Evolutionary conservation across 768 basidiomycete genomes (phyloP).

Genomic region (Boletus sp.): DNA sequence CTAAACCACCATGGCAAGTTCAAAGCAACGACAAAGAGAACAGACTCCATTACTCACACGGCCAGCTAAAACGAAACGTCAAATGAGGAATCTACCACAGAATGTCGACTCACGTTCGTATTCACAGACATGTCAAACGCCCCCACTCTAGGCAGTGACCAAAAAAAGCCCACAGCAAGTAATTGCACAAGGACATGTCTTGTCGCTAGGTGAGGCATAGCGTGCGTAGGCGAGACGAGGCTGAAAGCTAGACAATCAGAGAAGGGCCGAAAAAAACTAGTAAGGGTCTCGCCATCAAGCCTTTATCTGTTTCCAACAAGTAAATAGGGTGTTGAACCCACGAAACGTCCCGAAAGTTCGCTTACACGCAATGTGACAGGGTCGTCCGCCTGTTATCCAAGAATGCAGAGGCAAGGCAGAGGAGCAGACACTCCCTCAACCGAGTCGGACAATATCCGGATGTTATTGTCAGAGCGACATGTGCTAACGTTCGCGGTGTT

Average conservation of each 20-base stretch:
- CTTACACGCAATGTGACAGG: background rate
- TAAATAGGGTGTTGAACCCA: background rate
- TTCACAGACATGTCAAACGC: conserved; percentile 20
- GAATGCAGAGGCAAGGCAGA: background rate
- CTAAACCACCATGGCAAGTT: conserved; percentile 7
- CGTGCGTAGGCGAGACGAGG: background rate
- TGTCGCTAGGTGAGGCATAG: background rate
- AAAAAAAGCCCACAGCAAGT: background rate
- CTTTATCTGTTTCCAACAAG: conserved; percentile 10
- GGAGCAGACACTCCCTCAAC: conserved; percentile 4
- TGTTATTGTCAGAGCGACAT: background rate
- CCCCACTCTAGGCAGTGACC: background rate
- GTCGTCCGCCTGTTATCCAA: background rate
- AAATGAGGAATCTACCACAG: background rate
- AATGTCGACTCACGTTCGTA: conserved; percentile 19
- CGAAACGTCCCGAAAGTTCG: background rate
- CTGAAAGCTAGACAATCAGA: background rate
- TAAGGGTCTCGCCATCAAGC: background rate
- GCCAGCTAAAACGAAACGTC: conserved; percentile 14
- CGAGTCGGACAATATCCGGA: background rate
- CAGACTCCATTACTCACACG: conserved; percentile 4
- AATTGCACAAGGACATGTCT: background rate
- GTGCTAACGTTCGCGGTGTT: background rate
- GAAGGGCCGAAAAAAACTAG: background rate
- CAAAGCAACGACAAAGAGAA: background rate